A percentile compares a stretch with the other conserved stretches of the same genome.
These are phyloP conservation scores for Entoloma clypeatum DNA, from an alignment of 1,284 basidiomycete species.

Conservation along the genomic window DNA sequence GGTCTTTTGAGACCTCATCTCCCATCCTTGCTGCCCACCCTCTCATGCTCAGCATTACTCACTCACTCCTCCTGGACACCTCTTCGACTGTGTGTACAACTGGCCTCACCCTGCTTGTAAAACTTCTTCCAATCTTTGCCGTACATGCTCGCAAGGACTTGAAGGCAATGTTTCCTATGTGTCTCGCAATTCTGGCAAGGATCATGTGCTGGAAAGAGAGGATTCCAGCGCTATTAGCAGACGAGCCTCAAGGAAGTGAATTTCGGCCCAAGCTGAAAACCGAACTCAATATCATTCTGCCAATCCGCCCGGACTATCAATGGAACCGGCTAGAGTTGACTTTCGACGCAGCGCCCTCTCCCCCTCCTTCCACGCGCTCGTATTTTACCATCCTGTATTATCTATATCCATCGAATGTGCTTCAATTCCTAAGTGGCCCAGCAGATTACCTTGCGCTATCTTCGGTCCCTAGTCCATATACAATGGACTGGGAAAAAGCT, in stretches of 20 bases:
- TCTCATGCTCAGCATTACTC: conserved; percentile 55
- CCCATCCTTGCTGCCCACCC: conserved; percentile 55
- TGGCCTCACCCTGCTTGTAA: conserved; percentile 58
- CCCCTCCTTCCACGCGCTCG: conserved; percentile 52
- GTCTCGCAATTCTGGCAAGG: conserved; percentile 63
- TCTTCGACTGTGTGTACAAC: conserved; percentile 67
- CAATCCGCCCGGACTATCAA: conserved; percentile 48
- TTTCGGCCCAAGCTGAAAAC: conserved; percentile 38
- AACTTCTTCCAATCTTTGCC: conserved; percentile 70
- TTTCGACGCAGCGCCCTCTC: conserved; percentile 46
- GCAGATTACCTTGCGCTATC: conserved; percentile 54
- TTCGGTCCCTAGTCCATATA: conserved; percentile 51
- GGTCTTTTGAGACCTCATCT: conserved; percentile 47
- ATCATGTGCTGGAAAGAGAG: conserved; percentile 68
- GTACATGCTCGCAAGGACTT: conserved; percentile 54
- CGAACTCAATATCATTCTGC: conserved; percentile 35
- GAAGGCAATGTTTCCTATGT: conserved; percentile 53
- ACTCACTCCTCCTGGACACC: conserved; percentile 66
- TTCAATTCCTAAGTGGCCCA: conserved; percentile 71
- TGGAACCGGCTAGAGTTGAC: conserved; percentile 65
- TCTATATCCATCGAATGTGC: conserved; percentile 80
- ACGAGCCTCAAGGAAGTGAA: conserved; percentile 30
- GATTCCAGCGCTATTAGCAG: conserved; percentile 27
- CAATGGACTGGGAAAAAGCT: conserved; percentile 58
- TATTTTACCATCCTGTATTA: conserved; percentile 84